Evolutionary conservation across 2,329 filamentous ascomycete species (phyloP), one percentile per base, ranked within the genome.

Genomic region (Calonectria pseudoturangicola): DNA sequence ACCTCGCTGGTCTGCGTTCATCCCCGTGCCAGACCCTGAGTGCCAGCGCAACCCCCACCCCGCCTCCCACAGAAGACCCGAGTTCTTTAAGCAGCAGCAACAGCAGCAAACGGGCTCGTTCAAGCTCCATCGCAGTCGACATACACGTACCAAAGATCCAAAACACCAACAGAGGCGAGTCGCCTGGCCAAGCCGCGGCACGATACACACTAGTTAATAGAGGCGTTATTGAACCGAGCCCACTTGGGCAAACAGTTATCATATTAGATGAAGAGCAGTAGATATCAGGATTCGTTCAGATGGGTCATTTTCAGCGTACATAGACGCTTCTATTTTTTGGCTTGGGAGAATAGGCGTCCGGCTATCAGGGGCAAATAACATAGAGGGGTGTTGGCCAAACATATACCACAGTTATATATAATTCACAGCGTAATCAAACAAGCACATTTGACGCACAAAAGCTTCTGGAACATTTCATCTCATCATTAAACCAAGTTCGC

Each of bases 151-250:
- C 65, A 5, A 74, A 72, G 48, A 51, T 64, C n/a, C 15, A 16
- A 9, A 74, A 58, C 47, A 65, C 27, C 15, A 33, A 13, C 8
- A 48, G 47, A 7, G 36, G 47, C 30, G 48, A 62, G 33, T 68
- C 70, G 7, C 62, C 66, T 5, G 18, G 39, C 16, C 36, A 16
- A n/a, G 30, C 45, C 1, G 60, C 47, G 39, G 62, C 45, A 21
- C 65, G 51, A 8, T n/a, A 66, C 12, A 45, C 62, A 4, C 28
- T 45, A 18, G 21, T 39, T 9, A 54, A 66, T 25, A 33, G 45
- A 13, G 70, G 64, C n/a, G 63, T 68, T 43, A n/a, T 56, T 21
- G 73, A 65, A 39, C 65, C 58, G 18, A 80, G 76, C 65, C 74
- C 75, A 3, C 28, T 76, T 36, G 71, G 69, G 41, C 60, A 72